These are phyloP conservation scores for Calonectria fujianensis DNA, from an alignment of 2,329 filamentous ascomycete species.

Conservation along the genomic window DNA sequence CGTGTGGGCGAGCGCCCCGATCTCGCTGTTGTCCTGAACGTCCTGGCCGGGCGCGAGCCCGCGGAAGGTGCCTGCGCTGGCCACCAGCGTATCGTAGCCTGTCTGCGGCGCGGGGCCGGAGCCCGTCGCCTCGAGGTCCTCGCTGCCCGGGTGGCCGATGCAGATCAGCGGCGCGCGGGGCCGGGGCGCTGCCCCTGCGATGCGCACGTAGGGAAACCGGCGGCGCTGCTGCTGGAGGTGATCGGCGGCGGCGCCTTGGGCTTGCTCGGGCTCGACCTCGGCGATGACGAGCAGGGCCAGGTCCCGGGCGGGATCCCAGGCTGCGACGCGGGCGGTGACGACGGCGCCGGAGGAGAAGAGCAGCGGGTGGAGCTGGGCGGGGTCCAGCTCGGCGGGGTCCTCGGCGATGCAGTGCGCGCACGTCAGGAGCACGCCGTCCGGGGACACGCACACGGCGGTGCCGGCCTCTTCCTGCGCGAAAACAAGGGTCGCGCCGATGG, in stretches of 20 bases:
- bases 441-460: slow-evolving; percentile 69
- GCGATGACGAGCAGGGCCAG: slow-evolving; percentile 67
- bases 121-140: slow-evolving; percentile 65
- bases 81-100: slow-evolving; percentile 67
- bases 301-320: slow-evolving; percentile 66
- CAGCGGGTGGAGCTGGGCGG: slow-evolving; percentile 60
- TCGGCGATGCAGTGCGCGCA: slow-evolving; percentile 72
- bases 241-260: not conserved
- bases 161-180: slow-evolving; percentile 55
- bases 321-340: slow-evolving; percentile 62
- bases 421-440: slow-evolving; percentile 66
- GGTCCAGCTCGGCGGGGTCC: slow-evolving; percentile 58
- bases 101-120: slow-evolving; percentile 60
- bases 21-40: slow-evolving; percentile 70
- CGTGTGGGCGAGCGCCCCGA: slow-evolving; percentile 71
- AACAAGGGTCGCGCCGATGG: slow-evolving; percentile 61
- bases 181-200: slow-evolving; percentile 45
- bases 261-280: slow-evolving; percentile 47
- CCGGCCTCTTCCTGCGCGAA: slow-evolving; percentile 71
- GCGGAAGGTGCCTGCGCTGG: slow-evolving; percentile 65
- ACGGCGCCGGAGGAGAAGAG: slow-evolving; percentile 64
- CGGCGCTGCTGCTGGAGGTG: not conserved
- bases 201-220: slow-evolving; percentile 49
- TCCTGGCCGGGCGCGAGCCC: slow-evolving; percentile 63
- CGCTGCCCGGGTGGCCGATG: slow-evolving; percentile 60